phyloP scores from a whole-genome alignment of 176 grass and related monocot species.

The Carex kokanica region DNA sequence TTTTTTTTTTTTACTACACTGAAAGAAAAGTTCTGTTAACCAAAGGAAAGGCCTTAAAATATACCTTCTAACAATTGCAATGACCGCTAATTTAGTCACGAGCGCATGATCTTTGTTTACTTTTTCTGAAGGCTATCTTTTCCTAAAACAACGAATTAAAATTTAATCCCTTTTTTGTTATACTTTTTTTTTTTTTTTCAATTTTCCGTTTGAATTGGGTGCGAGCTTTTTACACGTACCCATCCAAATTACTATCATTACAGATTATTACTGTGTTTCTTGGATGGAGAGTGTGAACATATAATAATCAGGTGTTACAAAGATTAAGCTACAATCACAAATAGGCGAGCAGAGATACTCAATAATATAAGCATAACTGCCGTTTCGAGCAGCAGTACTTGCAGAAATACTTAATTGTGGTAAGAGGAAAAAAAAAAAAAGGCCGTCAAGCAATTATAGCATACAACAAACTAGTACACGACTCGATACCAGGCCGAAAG shows the following conservation, averaged over 20 bases:
- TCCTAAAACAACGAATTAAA: background rate
- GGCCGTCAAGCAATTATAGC: constrained; percentile 16
- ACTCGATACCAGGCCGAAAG: background rate
- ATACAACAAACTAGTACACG: constrained; percentile 21
- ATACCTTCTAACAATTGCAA: background rate
- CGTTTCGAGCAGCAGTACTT: background rate
- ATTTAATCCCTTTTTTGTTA: background rate
- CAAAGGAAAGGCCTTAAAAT: background rate
- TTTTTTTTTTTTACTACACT: background rate
- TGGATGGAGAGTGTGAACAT: background rate
- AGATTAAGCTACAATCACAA: background rate
- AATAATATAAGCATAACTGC: constrained; percentile 5
- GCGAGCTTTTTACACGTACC: background rate
- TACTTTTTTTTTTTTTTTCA: background rate
- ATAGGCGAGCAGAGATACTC: constrained; percentile 1
- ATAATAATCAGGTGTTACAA: background rate
- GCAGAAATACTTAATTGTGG: background rate
- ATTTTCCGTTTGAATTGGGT: background rate
- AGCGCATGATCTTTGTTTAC: background rate
- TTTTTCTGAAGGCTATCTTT: background rate
- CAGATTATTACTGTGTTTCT: background rate
- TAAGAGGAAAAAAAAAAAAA: background rate
- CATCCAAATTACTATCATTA: background rate
- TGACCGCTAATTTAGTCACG: background rate
- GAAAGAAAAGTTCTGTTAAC: background rate